phyloP scores from a whole-genome alignment of 768 basidiomycete genomes.

The Kwoniella shandongensis region DNA sequence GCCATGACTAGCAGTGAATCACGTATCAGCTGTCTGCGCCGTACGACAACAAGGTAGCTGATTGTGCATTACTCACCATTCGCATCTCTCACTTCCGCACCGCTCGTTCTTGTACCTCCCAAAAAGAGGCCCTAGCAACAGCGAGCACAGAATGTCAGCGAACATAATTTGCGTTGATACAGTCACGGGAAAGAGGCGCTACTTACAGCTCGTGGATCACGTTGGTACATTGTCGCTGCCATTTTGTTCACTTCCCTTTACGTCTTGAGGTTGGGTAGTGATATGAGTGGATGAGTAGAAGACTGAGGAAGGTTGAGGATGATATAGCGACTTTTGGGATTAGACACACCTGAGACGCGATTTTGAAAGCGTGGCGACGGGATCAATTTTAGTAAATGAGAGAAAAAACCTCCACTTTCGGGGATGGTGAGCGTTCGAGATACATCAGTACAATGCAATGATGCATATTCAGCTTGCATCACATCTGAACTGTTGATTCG shows the following conservation, averaged over 20 bases:
- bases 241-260: slow-evolving; percentile 23
- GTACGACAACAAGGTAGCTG: background rate
- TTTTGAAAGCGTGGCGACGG: slow-evolving; percentile 8
- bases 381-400: background rate
- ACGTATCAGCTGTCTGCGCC: slow-evolving; percentile 1
- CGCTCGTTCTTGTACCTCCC: slow-evolving; percentile 88
- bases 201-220: slow-evolving; percentile 53
- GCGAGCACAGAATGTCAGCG: slow-evolving; percentile 10
- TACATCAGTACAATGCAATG: too few relatives aligned
- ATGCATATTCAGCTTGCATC: too few relatives aligned
- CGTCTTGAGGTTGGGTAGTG: background rate
- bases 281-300: background rate
- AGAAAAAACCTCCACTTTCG: slow-evolving; percentile 15
- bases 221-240: slow-evolving; percentile 53
- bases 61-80: slow-evolving; percentile 66
- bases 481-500: too few relatives aligned
- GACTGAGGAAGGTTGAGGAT: slow-evolving; percentile 8
- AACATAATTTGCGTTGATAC: background rate
- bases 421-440: too few relatives aligned
- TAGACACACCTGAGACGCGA: slow-evolving; percentile 19
- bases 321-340: slow-evolving; percentile 14
- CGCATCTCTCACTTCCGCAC: slow-evolving; percentile 94
- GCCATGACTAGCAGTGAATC: slow-evolving; percentile 71
- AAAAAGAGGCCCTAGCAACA: slow-evolving; percentile 70
- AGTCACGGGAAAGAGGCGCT: too few relatives aligned